These are phyloP conservation scores for Cornus suecica DNA, from an alignment of 148 eudicot genomes.

Conservation along the genomic window DNA sequence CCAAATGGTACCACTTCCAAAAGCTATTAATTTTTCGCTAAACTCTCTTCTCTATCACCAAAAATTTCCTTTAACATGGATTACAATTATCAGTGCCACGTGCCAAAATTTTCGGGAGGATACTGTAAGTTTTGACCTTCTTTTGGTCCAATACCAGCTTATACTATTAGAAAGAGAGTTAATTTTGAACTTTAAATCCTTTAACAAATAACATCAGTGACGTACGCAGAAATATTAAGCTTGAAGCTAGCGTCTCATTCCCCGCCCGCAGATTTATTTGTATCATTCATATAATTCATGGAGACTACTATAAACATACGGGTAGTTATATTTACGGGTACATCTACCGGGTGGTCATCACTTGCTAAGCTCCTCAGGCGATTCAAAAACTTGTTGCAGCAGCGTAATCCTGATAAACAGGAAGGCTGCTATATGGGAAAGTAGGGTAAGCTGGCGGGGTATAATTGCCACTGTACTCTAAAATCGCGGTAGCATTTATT, in stretches of 20 bases:
- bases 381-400: not conserved
- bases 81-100: no score
- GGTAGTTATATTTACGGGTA: not conserved
- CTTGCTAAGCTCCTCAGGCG: constrained; percentile 10
- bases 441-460: not conserved
- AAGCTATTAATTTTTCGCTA: no score
- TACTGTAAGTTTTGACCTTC: no score
- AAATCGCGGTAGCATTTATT: constrained; percentile 7
- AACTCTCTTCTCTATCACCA: no score
- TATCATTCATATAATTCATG: not conserved
- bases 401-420: not conserved
- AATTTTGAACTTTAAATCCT: no score
- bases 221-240: no score
- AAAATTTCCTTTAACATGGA: no score
- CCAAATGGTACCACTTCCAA: no score
- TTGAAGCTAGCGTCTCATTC: constrained; percentile 4
- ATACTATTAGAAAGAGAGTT: no score
- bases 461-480: constrained; percentile 19
- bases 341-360: constrained; percentile 9
- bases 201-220: no score
- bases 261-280: not conserved
- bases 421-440: constrained; percentile 4
- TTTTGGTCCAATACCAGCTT: no score
- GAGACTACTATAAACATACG: constrained; percentile 8
- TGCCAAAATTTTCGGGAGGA: no score